Evolutionary conservation across 140 eudicot genomes (phyloP), one percentile per base, ranked within the genome.

Genomic region (Senecio squalidus): DNA sequence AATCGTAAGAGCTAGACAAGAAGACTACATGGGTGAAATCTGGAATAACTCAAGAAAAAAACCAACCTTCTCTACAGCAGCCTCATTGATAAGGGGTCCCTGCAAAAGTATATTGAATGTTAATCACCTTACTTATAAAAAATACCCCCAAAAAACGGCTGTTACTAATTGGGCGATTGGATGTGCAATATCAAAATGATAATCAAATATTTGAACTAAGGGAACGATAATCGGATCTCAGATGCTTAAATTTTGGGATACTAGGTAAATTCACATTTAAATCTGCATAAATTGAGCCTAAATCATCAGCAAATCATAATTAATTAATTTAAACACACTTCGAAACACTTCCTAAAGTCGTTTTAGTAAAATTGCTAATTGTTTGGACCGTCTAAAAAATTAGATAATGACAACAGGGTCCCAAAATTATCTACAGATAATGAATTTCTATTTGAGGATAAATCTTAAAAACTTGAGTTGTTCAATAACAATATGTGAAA

Each of bases 61-160:
- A 6, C 27, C 22, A 64, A 90, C 97, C 91, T 90, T 90, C 56
- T 83, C 78, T 25, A 90, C 77, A 65, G 98, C 95, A 28, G 95
- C 91, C 67, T 90, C 95, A 60, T 83, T 90, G 36, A 90, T 86
- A 55, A 90, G 88, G 55, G 98, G 98, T 15, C 98, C 97, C 94
- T 90, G 80, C 73, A 71, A 67, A 53, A 76, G 43, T 71, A 49
- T 27, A 36, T 25, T 45, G 4, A 61, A 21, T 26, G 17, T 21
- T 9, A 16, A 18, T 55, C 3, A 55, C 18, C 22, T 22, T 6
- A 9, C 11, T 24, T n/a, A 24, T 15, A 9, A n/a, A 45, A 45
- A 45, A 45, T 36, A 15, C 41, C 8, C 21, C 50, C 50, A n/a
- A 18, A 44, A 45, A 45, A 16, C 17, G 26, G 51, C 2, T 1